Evolutionary conservation across 2,329 filamentous ascomycete species (phyloP), one percentile per base, ranked within the genome.

Genomic region (Aspergillus ibericus): DNA sequence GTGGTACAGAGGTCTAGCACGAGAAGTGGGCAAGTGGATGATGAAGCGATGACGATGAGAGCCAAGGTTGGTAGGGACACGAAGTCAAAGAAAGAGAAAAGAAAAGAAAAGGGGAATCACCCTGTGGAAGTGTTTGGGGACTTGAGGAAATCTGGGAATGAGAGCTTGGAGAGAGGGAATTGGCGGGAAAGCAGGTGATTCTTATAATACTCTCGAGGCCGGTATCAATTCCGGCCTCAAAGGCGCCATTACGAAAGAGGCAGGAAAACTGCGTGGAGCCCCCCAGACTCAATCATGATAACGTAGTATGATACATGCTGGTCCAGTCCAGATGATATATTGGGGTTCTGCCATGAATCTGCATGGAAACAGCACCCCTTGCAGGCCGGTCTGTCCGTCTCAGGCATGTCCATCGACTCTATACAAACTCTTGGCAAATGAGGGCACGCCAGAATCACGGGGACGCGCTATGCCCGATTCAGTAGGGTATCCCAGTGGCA

Each of bases 181-280:
- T 66, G 56, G 67, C 66, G 67, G 72, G 71, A 67, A 63, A 67
- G 61, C 60, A 71, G 64, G 61, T 60, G 61, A 70, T 70, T 73
- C 70, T 78, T 78, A 78, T 78, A 77, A 77, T 69, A 63, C 63
- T 68, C 44, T 62, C 66, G 75, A 77, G 76, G 76, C 75, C 76
- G 76, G 76, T 74, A 77, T 75, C 69, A 73, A 77, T 78, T 74
- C 76, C 76, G 76, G 76, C 76, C 76, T 77, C 74, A 65, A 63
- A 64, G 62, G 61, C 66, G 65, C 64, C 67, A 76, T 74, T 75
- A 75, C 73, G 68, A 70, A 74, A 75, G 57, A 69, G 67, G 70
- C 63, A 66, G 59, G 42, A 58, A 64, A 59, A 65, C 57, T 47
- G 62, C 64, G 67, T 69, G 69, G 66, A 68, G 61, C 67, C 61